Base-by-base conservation (phyloP, 1,284 basidiomycete species). In the Grifola frondosa region DNA sequence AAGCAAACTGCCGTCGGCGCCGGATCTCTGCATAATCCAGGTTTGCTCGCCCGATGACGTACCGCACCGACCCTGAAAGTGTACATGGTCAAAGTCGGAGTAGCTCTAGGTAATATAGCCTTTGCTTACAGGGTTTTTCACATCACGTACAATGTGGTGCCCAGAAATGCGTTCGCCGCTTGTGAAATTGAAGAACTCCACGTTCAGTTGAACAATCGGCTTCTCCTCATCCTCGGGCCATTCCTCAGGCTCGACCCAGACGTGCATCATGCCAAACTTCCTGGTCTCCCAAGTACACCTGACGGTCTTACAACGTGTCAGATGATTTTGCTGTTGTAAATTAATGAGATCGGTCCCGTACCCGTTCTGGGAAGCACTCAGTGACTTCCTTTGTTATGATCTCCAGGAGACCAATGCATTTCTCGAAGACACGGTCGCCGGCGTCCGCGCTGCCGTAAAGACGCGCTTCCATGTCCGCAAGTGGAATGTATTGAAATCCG, bases 401-500 rank as follows among this genome's bases (percentile, higher is more conserved):
- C 63, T 98, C 93, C 49, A 97, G 69, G 13, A 97, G 52, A 3
- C 69, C 69, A 4, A 97, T 69, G 46, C 84, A 88, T 53, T 89
- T 81, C 41, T 76, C 72, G 68, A 97, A 99, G 1, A 91, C 79
- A 42, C 80, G 78, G 23, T 85, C 74, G 3, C 91, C 94, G 40
- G 80, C 62, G 2, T 71, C 74, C 6, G 59, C 51, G 5, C 66
- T 68, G 16, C 91, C 91, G 58, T 88, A 97, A 1, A 98, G 63
- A 10, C 81, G 73, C 37, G 77, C 66, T 56, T 98, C 95, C 84
- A 99, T 93, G 61, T 97, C 92, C 42, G 81, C 73, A 36, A 96
- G 69, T 1, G 91, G 77, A 24, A 97, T 69, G 61, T 99, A 99
- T 65, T 98, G 92, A 71, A 98, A 98, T 1, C 96, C 96, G 59